phyloP scores from a whole-genome alignment of 2,329 filamentous ascomycete species.

The Chaetomiaceae sp. region DNA sequence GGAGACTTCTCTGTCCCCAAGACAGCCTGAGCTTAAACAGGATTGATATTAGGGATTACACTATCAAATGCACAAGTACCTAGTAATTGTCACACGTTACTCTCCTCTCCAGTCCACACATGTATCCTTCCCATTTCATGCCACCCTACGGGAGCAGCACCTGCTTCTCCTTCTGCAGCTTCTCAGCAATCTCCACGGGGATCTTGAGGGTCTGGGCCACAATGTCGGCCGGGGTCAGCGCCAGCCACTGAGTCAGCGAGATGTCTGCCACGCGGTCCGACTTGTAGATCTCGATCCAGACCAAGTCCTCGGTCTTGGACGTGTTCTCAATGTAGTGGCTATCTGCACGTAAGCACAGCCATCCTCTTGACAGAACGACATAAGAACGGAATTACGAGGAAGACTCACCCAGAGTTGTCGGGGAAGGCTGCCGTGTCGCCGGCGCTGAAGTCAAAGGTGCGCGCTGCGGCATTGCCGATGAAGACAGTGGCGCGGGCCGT shows the following conservation, averaged over 20 bases:
- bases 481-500: slow-evolving; percentile 60
- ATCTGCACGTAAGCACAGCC: too few relatives aligned
- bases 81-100: too few relatives aligned
- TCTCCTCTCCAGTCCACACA: too few relatives aligned
- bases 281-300: slow-evolving; percentile 68
- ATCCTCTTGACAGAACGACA: too few relatives aligned
- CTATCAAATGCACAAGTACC: too few relatives aligned
- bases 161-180: slow-evolving; percentile 61
- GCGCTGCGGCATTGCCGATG: slow-evolving; percentile 51
- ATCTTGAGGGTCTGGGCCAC: slow-evolving; percentile 58
- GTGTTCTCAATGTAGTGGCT: slow-evolving; percentile 66
- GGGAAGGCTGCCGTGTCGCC: slow-evolving; percentile 68
- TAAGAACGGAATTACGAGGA: too few relatives aligned
- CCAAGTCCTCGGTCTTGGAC: slow-evolving; percentile 52
- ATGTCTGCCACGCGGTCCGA: slow-evolving; percentile 64
- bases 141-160: slow-evolving; percentile 38
- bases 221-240: slow-evolving; percentile 59
- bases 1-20: background rate
- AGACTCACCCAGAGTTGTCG: slow-evolving; percentile 52
- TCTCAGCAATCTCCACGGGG: slow-evolving; percentile 50
- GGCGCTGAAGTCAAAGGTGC: slow-evolving; percentile 63
- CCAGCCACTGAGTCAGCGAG: slow-evolving; percentile 64
- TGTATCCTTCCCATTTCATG: too few relatives aligned
- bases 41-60: too few relatives aligned
- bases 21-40: too few relatives aligned